Percentiles rank a stretch among this genome's conserved stretches.
phyloP scores from a whole-genome alignment of 139 green algal species.

The Cymbomonas tetramitiformis region DNA sequence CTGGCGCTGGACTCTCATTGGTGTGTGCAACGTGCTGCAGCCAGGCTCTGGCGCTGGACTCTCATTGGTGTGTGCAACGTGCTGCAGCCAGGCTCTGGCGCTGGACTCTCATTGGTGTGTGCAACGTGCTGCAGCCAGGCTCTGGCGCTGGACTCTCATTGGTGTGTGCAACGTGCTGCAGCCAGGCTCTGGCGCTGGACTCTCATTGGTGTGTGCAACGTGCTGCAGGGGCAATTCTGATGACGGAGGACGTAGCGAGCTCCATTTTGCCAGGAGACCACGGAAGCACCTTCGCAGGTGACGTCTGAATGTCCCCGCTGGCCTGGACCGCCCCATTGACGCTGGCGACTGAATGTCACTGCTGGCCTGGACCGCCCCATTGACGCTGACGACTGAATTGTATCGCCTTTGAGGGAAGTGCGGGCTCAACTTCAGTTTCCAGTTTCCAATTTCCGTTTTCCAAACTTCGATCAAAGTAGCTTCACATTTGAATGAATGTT shows the following conservation, averaged over 20 bases:
- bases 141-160: slow-evolving; percentile 31
- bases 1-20: slow-evolving; percentile 66
- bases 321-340: no score
- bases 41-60: slow-evolving; percentile 65
- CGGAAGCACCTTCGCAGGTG: slow-evolving; percentile 93
- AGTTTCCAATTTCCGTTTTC: no score
- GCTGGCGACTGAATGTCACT: no score
- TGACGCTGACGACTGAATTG: no score
- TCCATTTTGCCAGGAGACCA: slow-evolving; percentile 87
- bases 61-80: slow-evolving; percentile 81
- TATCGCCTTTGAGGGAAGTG: no score
- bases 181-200: slow-evolving; percentile 76
- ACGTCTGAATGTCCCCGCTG: no score
- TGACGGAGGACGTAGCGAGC: slow-evolving; percentile 78
- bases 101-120: slow-evolving; percentile 42
- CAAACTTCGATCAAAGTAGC: no score
- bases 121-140: slow-evolving; percentile 77
- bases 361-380: no score
- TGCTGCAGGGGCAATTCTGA: slow-evolving; percentile 86
- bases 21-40: slow-evolving; percentile 86
- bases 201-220: no score
- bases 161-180: slow-evolving; percentile 75
- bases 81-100: slow-evolving; percentile 76
- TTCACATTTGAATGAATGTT: no score
- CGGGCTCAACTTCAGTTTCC: no score